Conservation (phyloP, 2,329 filamentous ascomycete genomes). For the Aspergillus brunneoviolaceus region DNA sequence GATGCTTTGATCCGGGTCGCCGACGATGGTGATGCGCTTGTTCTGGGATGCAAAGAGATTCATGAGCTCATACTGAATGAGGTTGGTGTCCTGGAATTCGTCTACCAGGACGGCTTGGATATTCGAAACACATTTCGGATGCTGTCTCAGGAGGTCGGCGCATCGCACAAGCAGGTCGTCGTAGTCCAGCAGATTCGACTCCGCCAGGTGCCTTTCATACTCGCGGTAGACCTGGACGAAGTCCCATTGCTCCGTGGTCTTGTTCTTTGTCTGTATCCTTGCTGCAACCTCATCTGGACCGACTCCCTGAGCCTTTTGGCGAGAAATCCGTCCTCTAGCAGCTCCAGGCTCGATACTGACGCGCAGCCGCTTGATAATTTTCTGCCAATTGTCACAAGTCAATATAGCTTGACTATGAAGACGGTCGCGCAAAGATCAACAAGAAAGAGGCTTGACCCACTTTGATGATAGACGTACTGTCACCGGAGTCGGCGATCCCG, state of each 20-base stretch:
- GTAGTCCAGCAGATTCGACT: constrained; percentile 85
- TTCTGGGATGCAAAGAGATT: constrained; percentile 72
- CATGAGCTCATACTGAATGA: constrained; percentile 94
- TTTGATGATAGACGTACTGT: constrained; percentile 75
- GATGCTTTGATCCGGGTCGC: constrained; percentile 96
- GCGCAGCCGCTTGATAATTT: constrained; percentile 75
- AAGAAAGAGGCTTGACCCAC: constrained; percentile 23
- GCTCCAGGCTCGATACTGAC: constrained; percentile 67
- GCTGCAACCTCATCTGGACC: constrained; percentile 45
- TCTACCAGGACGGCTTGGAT: constrained; percentile 91
- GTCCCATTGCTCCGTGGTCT: constrained; percentile 58
- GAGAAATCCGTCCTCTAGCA: constrained; percentile 73
- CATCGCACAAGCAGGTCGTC: constrained; percentile 87
- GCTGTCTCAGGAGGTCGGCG: constrained; percentile 69
- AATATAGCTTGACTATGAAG: neutral
- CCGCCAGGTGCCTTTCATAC: constrained; percentile 73
- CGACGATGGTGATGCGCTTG: constrained; percentile 86
- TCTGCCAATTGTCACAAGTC: constrained; percentile 34
- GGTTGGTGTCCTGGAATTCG: constrained; percentile 96
- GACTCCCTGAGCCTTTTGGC: constrained; percentile 58
- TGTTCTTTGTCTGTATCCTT: constrained; percentile 36
- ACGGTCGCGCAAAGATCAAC: neutral
- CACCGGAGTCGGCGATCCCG: constrained; percentile 82
- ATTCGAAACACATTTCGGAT: constrained; percentile 81
- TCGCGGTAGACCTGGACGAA: constrained; percentile 67